Evolutionary conservation across 2,329 filamentous ascomycete species (phyloP).

Genomic region (Akanthomyces muscarius): DNA sequence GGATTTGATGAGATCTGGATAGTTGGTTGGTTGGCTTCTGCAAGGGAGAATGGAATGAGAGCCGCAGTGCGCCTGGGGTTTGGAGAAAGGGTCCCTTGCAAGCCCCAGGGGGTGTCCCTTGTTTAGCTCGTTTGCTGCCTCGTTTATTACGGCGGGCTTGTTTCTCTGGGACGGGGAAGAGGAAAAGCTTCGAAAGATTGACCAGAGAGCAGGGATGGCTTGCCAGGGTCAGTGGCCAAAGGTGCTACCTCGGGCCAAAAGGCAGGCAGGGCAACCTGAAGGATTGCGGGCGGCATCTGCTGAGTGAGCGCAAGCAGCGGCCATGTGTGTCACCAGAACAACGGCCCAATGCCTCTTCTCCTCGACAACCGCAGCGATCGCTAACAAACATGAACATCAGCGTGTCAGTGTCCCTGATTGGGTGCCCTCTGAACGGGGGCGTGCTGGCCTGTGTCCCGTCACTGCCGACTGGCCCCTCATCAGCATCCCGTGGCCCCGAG

Average conservation of each 20-base stretch:
- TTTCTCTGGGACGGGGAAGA: no score
- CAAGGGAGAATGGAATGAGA: background rate
- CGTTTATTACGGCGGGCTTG: no score
- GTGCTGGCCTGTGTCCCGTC: background rate
- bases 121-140: no score
- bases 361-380: no score
- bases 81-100: no score
- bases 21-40: background rate
- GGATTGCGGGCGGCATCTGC: background rate
- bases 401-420: background rate
- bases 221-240: no score
- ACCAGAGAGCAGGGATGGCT: no score
- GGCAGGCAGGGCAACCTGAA: background rate
- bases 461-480: background rate
- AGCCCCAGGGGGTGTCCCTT: no score
- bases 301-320: background rate
- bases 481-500: background rate
- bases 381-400: no score
- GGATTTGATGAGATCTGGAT: conserved; percentile 2
- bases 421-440: background rate
- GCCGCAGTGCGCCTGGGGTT: background rate
- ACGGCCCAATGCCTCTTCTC: background rate
- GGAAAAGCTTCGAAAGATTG: no score
- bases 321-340: no score
- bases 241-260: no score